These are phyloP conservation scores for Botrytis squamosa DNA, from an alignment of 2,329 filamentous ascomycete species.

Conservation along the genomic window DNA sequence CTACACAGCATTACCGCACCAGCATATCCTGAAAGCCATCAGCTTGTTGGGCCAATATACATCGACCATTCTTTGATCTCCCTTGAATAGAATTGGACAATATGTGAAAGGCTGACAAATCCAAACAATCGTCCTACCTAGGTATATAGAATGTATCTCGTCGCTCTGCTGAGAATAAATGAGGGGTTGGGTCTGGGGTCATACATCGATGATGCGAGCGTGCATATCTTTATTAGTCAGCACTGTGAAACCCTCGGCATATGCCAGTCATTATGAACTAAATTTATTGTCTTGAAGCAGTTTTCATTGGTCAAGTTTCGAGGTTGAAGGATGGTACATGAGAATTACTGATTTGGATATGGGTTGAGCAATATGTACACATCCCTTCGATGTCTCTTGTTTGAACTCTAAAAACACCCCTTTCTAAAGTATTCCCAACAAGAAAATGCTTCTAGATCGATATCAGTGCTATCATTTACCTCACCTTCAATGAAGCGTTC, in stretches of 20 bases:
- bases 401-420: background rate
- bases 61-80: background rate
- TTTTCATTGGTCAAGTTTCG: background rate
- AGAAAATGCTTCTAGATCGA: background rate
- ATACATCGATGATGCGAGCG: background rate
- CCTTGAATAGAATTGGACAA: background rate
- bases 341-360: background rate
- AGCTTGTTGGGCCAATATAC: background rate
- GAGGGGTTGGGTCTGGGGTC: background rate
- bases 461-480: background rate
- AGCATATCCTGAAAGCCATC: background rate
- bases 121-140: background rate
- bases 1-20: background rate
- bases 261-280: background rate
- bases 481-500: background rate
- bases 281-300: background rate
- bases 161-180: background rate
- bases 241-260: background rate
- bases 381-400: background rate
- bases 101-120: background rate
- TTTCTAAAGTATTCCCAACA: background rate
- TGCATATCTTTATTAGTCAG: slow-evolving; percentile 5
- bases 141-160: background rate
- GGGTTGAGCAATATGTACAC: background rate
- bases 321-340: background rate